Evolutionary conservation across 495 filamentous ascomycete species (phyloP), one percentile per base, ranked within the genome.

Genomic region (Staphylotrichum tortipilum): DNA sequence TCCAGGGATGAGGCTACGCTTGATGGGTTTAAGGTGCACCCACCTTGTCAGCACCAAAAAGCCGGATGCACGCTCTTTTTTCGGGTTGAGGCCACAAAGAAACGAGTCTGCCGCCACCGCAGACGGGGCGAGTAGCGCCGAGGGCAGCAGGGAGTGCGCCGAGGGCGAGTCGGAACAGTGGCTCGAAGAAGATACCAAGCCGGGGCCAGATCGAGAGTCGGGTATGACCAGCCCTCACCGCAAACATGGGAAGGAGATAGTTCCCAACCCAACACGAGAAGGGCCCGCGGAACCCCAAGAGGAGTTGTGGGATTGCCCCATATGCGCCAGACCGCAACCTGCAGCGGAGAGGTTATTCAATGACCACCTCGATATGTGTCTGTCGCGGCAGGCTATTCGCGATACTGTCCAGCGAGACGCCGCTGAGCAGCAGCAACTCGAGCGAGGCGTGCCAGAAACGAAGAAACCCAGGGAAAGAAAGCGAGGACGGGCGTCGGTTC

Each of bases 321-420:
- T 97, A 31, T 97, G 92, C 63, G 63, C 63, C 3, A 71, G 81
- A 36, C 83, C 85, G 0, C 88, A 95, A 58, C 49, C 70, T 4
- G 81, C 89, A 0, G 78, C 89, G 52, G 88, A 96, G 62, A 73
- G 75, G 31, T 65, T 62, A 6, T 96, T 99, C 68, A 99, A 99
- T 55, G 82, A 84, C 43, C 94, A 99, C 65, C 85, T 99, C 39
- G 94, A 99, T 61, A 81, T 86, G 18, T 99, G 92, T 68, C 77
- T 99, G 7, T 95, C 89, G 2, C 71, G 80, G 38, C 79, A 84
- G 62, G 86, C 87, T 0, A 98, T 98, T 53, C 83, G 82, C 35
- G 87, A 95, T 59, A 85, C 78, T 0, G 82, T 85, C 7, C 80
- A 85, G 48, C 77, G 76, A 42, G 62, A 68, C 4, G 56, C 59